A percentile compares a stretch with the other conserved stretches of the same genome.
These are phyloP conservation scores for Polychytrium aggregatum DNA, from an alignment of 192 early-diverging fungal genomes.

Conservation along the genomic window DNA sequence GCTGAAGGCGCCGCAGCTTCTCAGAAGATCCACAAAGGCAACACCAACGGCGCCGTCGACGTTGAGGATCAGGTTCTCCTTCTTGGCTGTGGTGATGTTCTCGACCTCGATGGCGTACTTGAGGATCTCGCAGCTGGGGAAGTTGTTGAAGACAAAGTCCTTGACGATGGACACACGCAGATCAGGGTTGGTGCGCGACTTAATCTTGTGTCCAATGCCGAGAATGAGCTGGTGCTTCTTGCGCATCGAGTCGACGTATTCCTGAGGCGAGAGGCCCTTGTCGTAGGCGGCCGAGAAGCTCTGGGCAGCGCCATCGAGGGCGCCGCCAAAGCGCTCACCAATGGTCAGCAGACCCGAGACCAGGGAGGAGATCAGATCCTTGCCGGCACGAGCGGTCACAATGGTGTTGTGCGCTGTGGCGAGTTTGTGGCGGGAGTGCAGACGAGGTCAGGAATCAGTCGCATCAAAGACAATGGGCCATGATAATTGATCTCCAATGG, in stretches of 20 bases:
- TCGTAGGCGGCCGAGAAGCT: slow-evolving; percentile 88
- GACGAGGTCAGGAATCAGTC: no score
- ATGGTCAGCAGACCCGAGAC: slow-evolving; percentile 93
- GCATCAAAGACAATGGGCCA: no score
- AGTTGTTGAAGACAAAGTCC: slow-evolving; percentile 79
- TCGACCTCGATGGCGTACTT: slow-evolving; percentile 91
- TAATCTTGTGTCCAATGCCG: slow-evolving; percentile 99
- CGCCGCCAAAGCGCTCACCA: slow-evolving; percentile 95
- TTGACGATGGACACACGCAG: slow-evolving; percentile 93
- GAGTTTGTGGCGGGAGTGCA: no score
- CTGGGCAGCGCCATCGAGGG: slow-evolving; percentile 92
- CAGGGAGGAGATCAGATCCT: slow-evolving; percentile 92
- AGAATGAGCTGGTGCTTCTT: slow-evolving; percentile 95
- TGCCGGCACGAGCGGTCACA: slow-evolving; percentile 90
- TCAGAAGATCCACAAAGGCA: slow-evolving; percentile 87
- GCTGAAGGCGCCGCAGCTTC: slow-evolving; percentile 86
- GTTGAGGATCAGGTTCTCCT: slow-evolving; percentile 95
- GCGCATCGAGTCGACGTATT: slow-evolving; percentile 91
- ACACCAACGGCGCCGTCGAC: slow-evolving; percentile 91
- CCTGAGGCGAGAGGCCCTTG: slow-evolving; percentile 78
- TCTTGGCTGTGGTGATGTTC: slow-evolving; percentile 91
- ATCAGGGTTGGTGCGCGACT: slow-evolving; percentile 97
- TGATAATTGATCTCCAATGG: no score
- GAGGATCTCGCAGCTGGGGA: slow-evolving; percentile 76
- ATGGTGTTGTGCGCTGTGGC: slow-evolving; percentile 24